Evolutionary conservation across 2,329 filamentous ascomycete species (phyloP).

Genomic region (Ascochyta clinopodiicola): DNA sequence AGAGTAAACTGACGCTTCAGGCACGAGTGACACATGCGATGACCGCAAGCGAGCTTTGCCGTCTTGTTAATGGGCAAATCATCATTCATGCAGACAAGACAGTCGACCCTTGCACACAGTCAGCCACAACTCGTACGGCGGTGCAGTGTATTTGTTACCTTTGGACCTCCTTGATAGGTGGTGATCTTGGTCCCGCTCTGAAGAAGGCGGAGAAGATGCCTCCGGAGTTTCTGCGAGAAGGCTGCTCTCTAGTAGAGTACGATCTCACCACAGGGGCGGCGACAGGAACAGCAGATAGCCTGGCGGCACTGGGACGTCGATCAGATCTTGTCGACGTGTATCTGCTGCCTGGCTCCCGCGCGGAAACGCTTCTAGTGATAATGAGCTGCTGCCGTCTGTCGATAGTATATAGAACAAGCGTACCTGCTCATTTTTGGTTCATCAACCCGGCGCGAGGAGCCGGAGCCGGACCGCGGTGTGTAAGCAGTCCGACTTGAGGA

Average conservation of each 20-base stretch:
- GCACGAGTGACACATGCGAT: slow-evolving; percentile 81
- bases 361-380: slow-evolving; percentile 34
- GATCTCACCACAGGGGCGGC: slow-evolving; percentile 34
- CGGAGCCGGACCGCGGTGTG: slow-evolving; percentile 42
- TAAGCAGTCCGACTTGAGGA: slow-evolving; percentile 44
- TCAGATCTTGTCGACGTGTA: slow-evolving; percentile 38
- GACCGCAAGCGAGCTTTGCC: slow-evolving; percentile 76
- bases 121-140: not conserved
- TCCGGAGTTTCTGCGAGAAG: slow-evolving; percentile 40
- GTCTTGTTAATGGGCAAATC: slow-evolving; percentile 69
- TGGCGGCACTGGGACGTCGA: slow-evolving; percentile 40
- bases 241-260: slow-evolving; percentile 36
- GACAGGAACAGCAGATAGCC: slow-evolving; percentile 30
- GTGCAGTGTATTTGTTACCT: slow-evolving; percentile 21
- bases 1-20: slow-evolving; percentile 76
- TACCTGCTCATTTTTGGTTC: slow-evolving; percentile 42
- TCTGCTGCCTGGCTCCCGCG: slow-evolving; percentile 38
- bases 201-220: slow-evolving; percentile 44
- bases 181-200: slow-evolving; percentile 31
- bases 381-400: slow-evolving; percentile 22
- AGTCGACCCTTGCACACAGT: slow-evolving; percentile 65
- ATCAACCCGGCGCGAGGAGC: slow-evolving; percentile 39
- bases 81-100: slow-evolving; percentile 73
- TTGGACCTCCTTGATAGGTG: slow-evolving; percentile 36
- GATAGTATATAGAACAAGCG: not conserved